Evolutionary conservation across 177 flowering plant genomes (phyloP), one percentile per base, ranked within the genome.

Genomic region (Vitis hybrid): DNA sequence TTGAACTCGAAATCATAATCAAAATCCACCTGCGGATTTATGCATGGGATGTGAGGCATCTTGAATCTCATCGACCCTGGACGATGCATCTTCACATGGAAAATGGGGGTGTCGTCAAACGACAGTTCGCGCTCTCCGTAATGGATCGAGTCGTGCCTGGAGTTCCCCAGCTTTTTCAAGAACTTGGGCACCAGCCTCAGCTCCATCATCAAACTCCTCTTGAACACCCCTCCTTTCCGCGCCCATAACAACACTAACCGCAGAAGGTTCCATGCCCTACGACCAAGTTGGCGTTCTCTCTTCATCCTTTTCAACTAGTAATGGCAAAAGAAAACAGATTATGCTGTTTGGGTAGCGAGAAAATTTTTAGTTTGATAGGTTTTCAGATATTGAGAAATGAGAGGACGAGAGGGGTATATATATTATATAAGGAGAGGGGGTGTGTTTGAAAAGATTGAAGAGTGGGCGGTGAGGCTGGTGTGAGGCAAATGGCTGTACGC

Each of bases 101-200:
- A 68, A 26, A 84, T 57, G 0, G 97, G 97, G 0, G 97, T 90
- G 26, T 81, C 72, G 57, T 90, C 94, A 52, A 92, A 90, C 14
- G 97, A 90, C 63, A 92, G 82, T 83, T 92, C 74, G 5, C 81
- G 85, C 67, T 92, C 97, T 0, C 84, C 76, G 57, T 82, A 82
- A 48, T 68, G 50, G 19, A 73, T 59, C 3, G 74, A 73, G 4
- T 71, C 69, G 26, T 68, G 68, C 0, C 76, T 34, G 10, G 71
- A 7, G 52, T 79, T 78, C 0, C 74, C 67, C 2, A 86, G 73
- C 48, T 68, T 78, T 64, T 78, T 85, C 22, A 87, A n/a, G 63
- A 73, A 73, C 71, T 80, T 86, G 13, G 85, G 78, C 12, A 88
- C 61, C 34, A 75, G 71, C 2, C 85, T 82, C 13, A 85, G 79